phyloP scores from a whole-genome alignment of 2,329 filamentous ascomycete species.

The Epichloe gansuensis region DNA sequence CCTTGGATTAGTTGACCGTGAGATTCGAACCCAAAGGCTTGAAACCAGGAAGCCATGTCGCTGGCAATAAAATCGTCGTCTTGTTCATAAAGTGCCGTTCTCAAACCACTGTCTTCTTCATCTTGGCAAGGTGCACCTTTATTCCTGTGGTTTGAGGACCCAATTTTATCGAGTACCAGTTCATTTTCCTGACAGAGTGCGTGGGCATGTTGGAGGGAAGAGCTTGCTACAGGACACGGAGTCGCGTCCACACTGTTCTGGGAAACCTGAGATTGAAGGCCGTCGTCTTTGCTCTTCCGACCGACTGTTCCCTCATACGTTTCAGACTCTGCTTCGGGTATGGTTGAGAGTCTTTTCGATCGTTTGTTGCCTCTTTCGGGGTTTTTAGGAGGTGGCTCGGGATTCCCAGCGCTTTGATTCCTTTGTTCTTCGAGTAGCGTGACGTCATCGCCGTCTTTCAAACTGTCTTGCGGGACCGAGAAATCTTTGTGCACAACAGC shows the following conservation, averaged over 20 bases:
- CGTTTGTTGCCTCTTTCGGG: slow-evolving; percentile 25
- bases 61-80: slow-evolving; percentile 23
- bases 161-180: neutral
- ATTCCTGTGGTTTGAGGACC: neutral
- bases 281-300: neutral
- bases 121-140: neutral
- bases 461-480: neutral
- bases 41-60: slow-evolving; percentile 39
- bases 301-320: neutral
- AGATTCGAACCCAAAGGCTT: slow-evolving; percentile 34
- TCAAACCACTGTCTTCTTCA: neutral
- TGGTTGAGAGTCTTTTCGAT: slow-evolving; percentile 17
- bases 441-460: neutral
- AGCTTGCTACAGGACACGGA: neutral
- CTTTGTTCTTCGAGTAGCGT: neutral
- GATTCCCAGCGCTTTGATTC: slow-evolving; percentile 14
- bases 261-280: neutral
- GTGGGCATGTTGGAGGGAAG: neutral
- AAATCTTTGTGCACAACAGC: slow-evolving; percentile 3
- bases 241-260: neutral
- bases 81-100: slow-evolving; percentile 28
- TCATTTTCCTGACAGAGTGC: neutral
- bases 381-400: neutral
- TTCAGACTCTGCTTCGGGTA: slow-evolving; percentile 2
- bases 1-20: slow-evolving; percentile 27